phyloP scores from a whole-genome alignment of 2,329 filamentous ascomycete genomes.

The Microsporum canis region DNA sequence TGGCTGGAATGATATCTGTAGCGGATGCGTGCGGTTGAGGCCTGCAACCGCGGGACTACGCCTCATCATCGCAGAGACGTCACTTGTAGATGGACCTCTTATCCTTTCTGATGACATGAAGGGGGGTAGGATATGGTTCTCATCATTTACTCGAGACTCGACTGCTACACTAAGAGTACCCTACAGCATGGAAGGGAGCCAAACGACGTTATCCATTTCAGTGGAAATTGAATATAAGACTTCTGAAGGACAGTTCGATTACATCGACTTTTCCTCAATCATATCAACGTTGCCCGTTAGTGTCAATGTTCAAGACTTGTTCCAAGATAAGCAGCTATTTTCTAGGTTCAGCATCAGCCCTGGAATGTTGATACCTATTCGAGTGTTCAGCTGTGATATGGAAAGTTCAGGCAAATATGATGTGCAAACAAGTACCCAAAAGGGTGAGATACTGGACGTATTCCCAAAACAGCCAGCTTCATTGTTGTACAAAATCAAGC shows the following conservation, averaged over 20 bases:
- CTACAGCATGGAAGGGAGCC: slow-evolving; percentile 71
- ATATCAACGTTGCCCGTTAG: slow-evolving; percentile 70
- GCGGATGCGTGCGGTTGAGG: slow-evolving; percentile 42
- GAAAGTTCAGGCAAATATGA: slow-evolving; percentile 56
- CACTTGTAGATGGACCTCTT: slow-evolving; percentile 32
- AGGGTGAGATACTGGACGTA: slow-evolving; percentile 44
- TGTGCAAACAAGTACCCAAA: slow-evolving; percentile 39
- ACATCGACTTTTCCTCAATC: slow-evolving; percentile 51
- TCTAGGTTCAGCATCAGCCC: slow-evolving; percentile 87
- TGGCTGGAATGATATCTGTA: slow-evolving; percentile 58
- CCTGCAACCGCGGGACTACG: slow-evolving; percentile 51
- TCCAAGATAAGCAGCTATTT: slow-evolving; percentile 70
- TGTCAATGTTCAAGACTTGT: slow-evolving; percentile 93
- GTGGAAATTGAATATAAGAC: slow-evolving; percentile 68
- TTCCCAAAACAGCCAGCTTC: slow-evolving; percentile 74
- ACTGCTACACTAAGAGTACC: slow-evolving; percentile 50
- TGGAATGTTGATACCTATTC: slow-evolving; percentile 60
- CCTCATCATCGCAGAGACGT: slow-evolving; percentile 43
- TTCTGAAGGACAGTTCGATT: slow-evolving; percentile 50
- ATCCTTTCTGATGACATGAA: slow-evolving; percentile 22
- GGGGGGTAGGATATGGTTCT: slow-evolving; percentile 37
- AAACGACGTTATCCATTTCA: slow-evolving; percentile 58
- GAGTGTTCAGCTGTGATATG: slow-evolving; percentile 60
- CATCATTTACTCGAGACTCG: slow-evolving; percentile 21
- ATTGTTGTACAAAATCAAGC: slow-evolving; percentile 61